Base-by-base conservation (phyloP, 2,329 filamentous ascomycete species). In the Colletotrichum abscissum region DNA sequence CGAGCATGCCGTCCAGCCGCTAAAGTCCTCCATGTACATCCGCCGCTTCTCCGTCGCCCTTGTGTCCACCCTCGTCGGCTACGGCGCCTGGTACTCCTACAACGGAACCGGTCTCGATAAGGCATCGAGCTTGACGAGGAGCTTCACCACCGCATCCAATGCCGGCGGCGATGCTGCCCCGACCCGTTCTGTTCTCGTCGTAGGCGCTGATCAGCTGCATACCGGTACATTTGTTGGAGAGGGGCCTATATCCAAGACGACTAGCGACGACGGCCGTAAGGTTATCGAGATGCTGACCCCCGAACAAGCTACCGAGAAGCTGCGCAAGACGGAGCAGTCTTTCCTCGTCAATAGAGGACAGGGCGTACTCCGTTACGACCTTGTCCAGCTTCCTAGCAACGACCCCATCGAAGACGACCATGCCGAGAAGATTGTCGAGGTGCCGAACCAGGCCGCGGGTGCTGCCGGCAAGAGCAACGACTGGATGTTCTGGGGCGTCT, bases 401-500 rank as follows among this genome's bases (percentile, higher is more conserved):
- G 94, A 97, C 78, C 97, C 97, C 0, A 99, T 99, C 72, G 97
- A 99, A 85, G 97, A 99, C 80, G 97, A 99, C 80, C 97, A 99
- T 80, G 94, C 95, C 65, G 97, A 99, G 85, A 97, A 98, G 88
- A 98, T 98, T 79, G 95, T 99, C 59, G 94, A 98, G 82, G 91
- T 98, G 9, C 93, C 94, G 5, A 88, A 89, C 66, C 89, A 78
- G 84, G 89, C 80, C 84, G 78, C 75, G 42, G 79, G 78, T 28
- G 78, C 79, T 26, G 78, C 81, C 42, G 81, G 88, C 49, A 87
- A 88, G 22, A 91, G 88, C 72, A 94, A 90, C 74, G 97, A 99
- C 83, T 99, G 97, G 97, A 98, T 98, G 95, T 99, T 99, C 82
- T 99, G 97, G 97, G 97, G 95, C 71, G 95, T 99, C 22, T 99